Evolutionary conservation across 257 asterid species (phyloP), one percentile per base, ranked within the genome.

Genomic region (Rehmannia glutinosa): DNA sequence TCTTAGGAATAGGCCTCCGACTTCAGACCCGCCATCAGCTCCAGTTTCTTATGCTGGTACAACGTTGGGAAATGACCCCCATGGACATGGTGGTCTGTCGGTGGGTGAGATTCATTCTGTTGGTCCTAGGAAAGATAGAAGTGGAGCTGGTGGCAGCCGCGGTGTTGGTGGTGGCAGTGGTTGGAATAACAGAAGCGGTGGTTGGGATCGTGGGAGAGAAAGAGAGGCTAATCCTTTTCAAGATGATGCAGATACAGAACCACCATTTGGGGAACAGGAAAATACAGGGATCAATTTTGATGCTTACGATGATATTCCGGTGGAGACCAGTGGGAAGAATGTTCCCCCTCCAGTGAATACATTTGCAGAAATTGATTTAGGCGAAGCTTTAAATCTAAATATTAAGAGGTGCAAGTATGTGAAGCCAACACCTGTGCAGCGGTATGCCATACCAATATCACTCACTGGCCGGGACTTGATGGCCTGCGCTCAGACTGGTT

Each of bases 1-100:
- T 81, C 93, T 91, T 60, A 91, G 97, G 80, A 91, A 83, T 58
- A 91, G 77, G 82, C 79, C 92, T 49, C 41, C 84, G 20, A 73
- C 92, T 15, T 56, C 79, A 17, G 84, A 83, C 27, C 82, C 74
- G 4, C 62, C 79, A 10, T 46, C 86, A 10, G 76, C 83, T 47
- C 75, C 83, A 20, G 76, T 73, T 72, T 78, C 89, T 28, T 61
- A 77, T 62, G 75, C 85, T 32, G 82, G 81, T 42, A 59, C 80
- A 13, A 74, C 74, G 52, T 30, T 27, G 41, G 83, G 79, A 28
- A 82, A 82, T 75, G 91, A 73, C 5, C 56, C 54, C 20, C 73
- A 76, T 50, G 86, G 77, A 57, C 50, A 75, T 16, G 86, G 81
- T 49, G 84, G 78, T 41, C 69, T 73, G 9, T 35, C 72, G 38